Percentiles rank a stretch among this genome's conserved stretches.
Evolutionary conservation across 1,284 basidiomycete species (phyloP).

Genomic region (Fistulinella cinereoalba): DNA sequence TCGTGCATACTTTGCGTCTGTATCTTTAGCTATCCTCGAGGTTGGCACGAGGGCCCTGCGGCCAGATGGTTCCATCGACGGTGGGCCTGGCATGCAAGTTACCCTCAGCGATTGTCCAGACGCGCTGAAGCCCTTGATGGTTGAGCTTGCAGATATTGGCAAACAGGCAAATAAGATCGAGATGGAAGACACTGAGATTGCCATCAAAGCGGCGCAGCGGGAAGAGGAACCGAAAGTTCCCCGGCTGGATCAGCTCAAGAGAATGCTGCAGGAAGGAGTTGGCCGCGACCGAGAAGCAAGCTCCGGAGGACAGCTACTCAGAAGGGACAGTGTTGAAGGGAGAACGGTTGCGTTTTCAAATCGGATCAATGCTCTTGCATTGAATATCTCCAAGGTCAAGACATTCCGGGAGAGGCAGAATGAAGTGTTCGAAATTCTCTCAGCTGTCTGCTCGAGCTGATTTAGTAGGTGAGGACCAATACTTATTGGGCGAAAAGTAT

Average conservation of each 20-base stretch:
- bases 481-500: too few relatives aligned
- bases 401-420: conserved; percentile 71
- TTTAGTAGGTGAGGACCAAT: too few relatives aligned
- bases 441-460: conserved; percentile 23
- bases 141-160: conserved; percentile 61
- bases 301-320: conserved; percentile 24
- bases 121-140: conserved; percentile 63
- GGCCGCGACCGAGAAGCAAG: conserved; percentile 34
- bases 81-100: conserved; percentile 50
- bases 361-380: conserved; percentile 65
- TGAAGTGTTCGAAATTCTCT: conserved; percentile 62
- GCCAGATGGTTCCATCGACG: conserved; percentile 49
- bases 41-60: conserved; percentile 53
- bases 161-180: conserved; percentile 47
- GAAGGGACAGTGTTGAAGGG: conserved; percentile 53
- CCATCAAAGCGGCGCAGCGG: conserved; percentile 47
- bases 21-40: conserved; percentile 69
- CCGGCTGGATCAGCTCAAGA: conserved; percentile 58
- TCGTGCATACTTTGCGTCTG: conserved; percentile 73
- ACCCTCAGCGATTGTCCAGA: conserved; percentile 56
- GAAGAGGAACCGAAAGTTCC: conserved; percentile 45
- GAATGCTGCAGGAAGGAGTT: conserved; percentile 59
- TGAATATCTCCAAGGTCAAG: conserved; percentile 63
- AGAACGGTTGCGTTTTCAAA: conserved; percentile 68
- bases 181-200: conserved; percentile 53